These are phyloP conservation scores for Fusarium phyllophilum DNA, from an alignment of 2,329 filamentous ascomycete genomes.

Conservation along the genomic window DNA sequence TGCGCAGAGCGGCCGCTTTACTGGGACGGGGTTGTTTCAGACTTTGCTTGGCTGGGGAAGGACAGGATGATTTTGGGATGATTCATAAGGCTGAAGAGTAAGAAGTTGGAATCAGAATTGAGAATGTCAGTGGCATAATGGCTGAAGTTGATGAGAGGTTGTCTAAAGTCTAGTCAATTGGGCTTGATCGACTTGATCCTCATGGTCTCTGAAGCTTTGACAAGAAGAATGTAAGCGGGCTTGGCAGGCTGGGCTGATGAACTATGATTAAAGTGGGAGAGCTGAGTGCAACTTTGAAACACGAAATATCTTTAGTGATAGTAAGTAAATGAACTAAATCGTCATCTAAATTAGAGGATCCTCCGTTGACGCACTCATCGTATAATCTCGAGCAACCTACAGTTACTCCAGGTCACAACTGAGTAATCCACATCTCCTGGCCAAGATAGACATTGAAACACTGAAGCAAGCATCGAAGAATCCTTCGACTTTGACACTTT, in stretches of 20 bases:
- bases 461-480: slow-evolving; percentile 5
- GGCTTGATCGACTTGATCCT: neutral
- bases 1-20: slow-evolving; percentile 21
- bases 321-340: neutral
- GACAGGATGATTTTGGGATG: neutral
- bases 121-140: neutral
- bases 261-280: slow-evolving; percentile 1
- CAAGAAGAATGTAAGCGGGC: slow-evolving; percentile 2
- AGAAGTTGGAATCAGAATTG: accelerated
- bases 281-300: slow-evolving; percentile 14
- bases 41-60: neutral
- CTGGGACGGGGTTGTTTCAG: slow-evolving; percentile 20
- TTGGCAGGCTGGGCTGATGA: neutral
- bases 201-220: neutral
- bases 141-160: neutral
- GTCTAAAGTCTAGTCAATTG: neutral
- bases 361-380: neutral
- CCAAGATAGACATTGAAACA: neutral
- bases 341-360: slow-evolving; percentile 3
- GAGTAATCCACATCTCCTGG: neutral
- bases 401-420: neutral
- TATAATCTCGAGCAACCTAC: neutral
- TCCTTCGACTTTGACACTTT: slow-evolving; percentile 22
- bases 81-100: neutral
- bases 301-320: neutral